Evolutionary conservation across 768 basidiomycete genomes (phyloP).

Genomic region (Russula abietina): DNA sequence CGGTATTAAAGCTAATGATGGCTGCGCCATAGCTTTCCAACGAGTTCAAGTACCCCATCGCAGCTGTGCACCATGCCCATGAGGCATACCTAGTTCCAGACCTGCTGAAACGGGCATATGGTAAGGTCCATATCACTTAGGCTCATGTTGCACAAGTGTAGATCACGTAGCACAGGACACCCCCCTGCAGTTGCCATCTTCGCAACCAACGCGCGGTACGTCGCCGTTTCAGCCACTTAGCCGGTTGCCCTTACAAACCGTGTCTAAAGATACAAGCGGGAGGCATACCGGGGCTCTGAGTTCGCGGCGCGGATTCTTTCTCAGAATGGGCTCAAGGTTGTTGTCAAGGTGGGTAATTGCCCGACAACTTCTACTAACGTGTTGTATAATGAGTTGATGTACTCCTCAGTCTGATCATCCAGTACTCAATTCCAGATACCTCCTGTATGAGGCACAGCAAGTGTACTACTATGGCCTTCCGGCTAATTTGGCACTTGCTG

Average conservation of each 20-base stretch:
- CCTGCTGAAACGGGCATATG: conserved; percentile 65
- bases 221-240: background rate
- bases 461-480: conserved; percentile 61
- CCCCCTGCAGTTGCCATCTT: conserved; percentile 76
- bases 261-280: conserved; percentile 43
- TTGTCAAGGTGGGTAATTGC: conserved; percentile 46
- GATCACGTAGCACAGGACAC: conserved; percentile 32
- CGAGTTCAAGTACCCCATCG: conserved; percentile 81
- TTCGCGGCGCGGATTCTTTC: conserved; percentile 57
- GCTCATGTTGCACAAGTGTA: background rate
- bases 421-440: conserved; percentile 54
- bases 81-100: conserved; percentile 88
- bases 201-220: conserved; percentile 59
- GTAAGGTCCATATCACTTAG: conserved; percentile 10
- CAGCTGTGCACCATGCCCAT: conserved; percentile 82
- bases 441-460: conserved; percentile 66
- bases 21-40: conserved; percentile 57
- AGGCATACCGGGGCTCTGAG: conserved; percentile 59
- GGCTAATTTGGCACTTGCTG: conserved; percentile 47
- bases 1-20: background rate
- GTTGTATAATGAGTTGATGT: background rate
- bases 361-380: background rate
- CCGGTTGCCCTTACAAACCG: conserved; percentile 13
- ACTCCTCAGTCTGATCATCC: conserved; percentile 41
- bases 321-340: conserved; percentile 50